Percentiles rank a stretch among this genome's conserved stretches.
These are phyloP conservation scores for Fusarium stilboides DNA, from an alignment of 2,329 filamentous ascomycete species.

Conservation along the genomic window DNA sequence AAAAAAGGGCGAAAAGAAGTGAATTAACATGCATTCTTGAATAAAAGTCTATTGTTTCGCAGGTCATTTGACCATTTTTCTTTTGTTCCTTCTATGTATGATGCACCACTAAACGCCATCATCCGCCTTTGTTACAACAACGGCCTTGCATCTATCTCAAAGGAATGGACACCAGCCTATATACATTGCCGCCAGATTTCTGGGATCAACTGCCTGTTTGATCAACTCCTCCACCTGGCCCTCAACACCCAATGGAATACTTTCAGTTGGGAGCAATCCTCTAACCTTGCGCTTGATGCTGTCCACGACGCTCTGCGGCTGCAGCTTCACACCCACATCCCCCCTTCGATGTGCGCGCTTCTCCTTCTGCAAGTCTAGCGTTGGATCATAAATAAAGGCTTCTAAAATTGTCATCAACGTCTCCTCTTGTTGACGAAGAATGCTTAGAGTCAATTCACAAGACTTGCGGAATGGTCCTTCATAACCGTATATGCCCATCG, in stretches of 20 bases:
- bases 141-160: conserved; percentile 19
- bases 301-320: conserved; percentile 84
- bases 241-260: conserved; percentile 92
- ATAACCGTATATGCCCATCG: conserved; percentile 94
- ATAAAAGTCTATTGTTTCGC: neutral
- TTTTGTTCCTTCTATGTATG: neutral
- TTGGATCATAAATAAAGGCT: conserved; percentile 97
- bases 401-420: conserved; percentile 98
- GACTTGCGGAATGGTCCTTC: conserved; percentile 94
- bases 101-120: neutral
- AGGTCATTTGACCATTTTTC: neutral
- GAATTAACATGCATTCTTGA: neutral
- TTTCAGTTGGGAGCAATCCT: conserved; percentile 87
- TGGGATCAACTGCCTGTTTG: conserved; percentile 84
- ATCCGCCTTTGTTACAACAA: neutral
- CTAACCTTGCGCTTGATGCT: conserved; percentile 89
- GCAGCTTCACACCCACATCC: conserved; percentile 64
- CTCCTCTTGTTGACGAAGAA: conserved; percentile 92
- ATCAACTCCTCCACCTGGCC: conserved; percentile 98
- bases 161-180: conserved; percentile 87
- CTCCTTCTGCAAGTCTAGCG: conserved; percentile 86
- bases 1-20: neutral
- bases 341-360: conserved; percentile 62
- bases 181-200: conserved; percentile 92
- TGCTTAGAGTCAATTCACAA: conserved; percentile 87